Conservation (phyloP, 2,329 filamentous ascomycete species). For the Phialophora expanda region DNA sequence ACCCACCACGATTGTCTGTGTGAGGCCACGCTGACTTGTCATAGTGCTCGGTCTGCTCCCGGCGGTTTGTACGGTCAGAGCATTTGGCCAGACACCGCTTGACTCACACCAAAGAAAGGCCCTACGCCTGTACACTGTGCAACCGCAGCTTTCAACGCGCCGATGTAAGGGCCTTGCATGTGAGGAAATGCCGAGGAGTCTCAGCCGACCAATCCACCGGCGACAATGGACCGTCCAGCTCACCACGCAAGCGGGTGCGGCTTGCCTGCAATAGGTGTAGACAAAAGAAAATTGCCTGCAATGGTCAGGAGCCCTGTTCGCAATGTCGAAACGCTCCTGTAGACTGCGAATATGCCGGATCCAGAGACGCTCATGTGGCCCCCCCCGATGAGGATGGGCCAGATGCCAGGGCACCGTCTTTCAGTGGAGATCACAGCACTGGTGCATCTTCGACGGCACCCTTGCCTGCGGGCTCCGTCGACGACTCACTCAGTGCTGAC, state of each 20-base stretch:
- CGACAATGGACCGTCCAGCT: constrained; percentile 2
- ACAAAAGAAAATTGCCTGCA: constrained; percentile 39
- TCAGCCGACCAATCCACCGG: constrained; percentile 8
- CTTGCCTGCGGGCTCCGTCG: background rate
- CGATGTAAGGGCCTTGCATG: constrained; percentile 25
- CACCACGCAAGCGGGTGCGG: constrained; percentile 34
- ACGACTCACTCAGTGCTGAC: background rate
- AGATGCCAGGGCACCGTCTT: background rate
- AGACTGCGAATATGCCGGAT: constrained; percentile 16
- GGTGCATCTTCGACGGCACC: background rate
- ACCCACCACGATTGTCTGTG: background rate
- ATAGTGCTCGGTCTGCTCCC: constrained; percentile 28
- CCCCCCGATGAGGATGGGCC: background rate
- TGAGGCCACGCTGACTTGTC: constrained; percentile 5
- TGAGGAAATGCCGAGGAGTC: constrained; percentile 23
- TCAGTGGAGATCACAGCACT: background rate
- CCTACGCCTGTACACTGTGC: constrained; percentile 22
- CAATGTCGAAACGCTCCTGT: constrained; percentile 18
- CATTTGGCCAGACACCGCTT: constrained; percentile 26
- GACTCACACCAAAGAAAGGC: constrained; percentile 30
- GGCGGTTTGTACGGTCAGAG: constrained; percentile 26
- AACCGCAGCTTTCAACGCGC: constrained; percentile 24
- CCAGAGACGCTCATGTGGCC: background rate
- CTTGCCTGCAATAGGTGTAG: constrained; percentile 40
- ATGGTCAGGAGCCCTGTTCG: constrained; percentile 38